A percentile compares a stretch with the other conserved stretches of the same genome.
phyloP scores from a whole-genome alignment of 225 moss, liverwort and hornwort genomes.

The Pleurozium schreberi region DNA sequence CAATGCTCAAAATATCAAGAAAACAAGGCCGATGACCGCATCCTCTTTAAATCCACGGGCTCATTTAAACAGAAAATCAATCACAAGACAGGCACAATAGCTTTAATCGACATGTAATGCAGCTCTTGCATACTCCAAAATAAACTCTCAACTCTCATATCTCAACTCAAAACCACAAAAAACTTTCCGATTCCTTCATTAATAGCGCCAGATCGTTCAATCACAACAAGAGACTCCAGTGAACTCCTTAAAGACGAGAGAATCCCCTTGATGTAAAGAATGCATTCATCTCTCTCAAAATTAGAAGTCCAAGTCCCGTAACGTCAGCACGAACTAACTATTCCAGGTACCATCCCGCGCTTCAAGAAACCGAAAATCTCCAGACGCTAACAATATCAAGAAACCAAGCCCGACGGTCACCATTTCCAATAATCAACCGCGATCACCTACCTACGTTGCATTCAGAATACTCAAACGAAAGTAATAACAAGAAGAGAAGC shows the following conservation, averaged over 20 bases:
- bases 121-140: not conserved
- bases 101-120: not conserved
- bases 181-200: not conserved
- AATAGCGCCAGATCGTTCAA: not conserved
- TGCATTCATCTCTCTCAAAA: not conserved
- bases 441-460: not conserved
- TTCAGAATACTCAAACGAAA: not conserved
- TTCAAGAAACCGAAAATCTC: not conserved
- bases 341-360: not conserved
- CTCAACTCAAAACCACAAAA: not conserved
- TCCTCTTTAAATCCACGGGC: not conserved
- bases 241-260: not conserved
- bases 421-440: not conserved
- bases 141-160: not conserved
- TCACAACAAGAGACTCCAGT: not conserved
- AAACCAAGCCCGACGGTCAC: not conserved
- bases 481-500: not conserved
- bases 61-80: not conserved
- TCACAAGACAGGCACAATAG: not conserved
- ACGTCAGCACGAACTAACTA: not conserved
- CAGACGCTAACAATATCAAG: not conserved
- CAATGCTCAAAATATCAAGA: not conserved
- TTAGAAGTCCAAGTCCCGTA: not conserved
- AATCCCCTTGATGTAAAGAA: not conserved
- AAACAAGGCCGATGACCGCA: not conserved